Conservation (phyloP, 371 early-diverging fungal genomes). For the Zopfochytrium polystomum region DNA sequence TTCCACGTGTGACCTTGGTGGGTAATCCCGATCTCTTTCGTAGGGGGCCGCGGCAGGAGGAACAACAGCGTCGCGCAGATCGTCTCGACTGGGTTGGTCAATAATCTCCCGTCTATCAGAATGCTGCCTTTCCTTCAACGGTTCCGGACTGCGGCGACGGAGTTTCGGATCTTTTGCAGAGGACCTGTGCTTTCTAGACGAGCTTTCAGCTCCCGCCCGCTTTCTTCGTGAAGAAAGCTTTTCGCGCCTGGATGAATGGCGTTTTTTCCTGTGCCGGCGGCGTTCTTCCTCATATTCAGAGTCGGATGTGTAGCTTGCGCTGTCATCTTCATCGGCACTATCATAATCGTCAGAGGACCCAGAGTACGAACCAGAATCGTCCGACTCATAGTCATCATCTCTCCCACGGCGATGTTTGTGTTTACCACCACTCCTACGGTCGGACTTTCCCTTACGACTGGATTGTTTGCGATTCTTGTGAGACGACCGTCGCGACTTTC, state of each 20-base stretch:
- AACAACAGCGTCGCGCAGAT: background rate
- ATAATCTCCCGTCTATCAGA: background rate
- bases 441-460: background rate
- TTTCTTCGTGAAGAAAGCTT: background rate
- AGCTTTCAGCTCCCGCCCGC: background rate
- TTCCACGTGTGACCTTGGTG: too few relatives aligned
- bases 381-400: background rate
- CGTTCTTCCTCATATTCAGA: background rate
- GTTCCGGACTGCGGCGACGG: background rate
- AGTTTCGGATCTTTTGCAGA: background rate
- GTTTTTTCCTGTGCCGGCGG: background rate
- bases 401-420: background rate
- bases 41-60: background rate
- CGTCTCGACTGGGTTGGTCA: background rate
- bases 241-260: background rate
- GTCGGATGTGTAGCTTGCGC: background rate
- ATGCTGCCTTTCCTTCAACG: too few relatives aligned
- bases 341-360: background rate
- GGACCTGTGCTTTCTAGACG: background rate
- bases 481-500: conserved; percentile 5
- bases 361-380: background rate
- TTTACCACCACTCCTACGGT: too few relatives aligned
- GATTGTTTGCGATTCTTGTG: conserved; percentile 1
- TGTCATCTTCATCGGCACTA: background rate
- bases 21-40: too few relatives aligned